Evolutionary conservation across 805 yeast species (phyloP).

Genomic region (Citeromyces matritensis): DNA sequence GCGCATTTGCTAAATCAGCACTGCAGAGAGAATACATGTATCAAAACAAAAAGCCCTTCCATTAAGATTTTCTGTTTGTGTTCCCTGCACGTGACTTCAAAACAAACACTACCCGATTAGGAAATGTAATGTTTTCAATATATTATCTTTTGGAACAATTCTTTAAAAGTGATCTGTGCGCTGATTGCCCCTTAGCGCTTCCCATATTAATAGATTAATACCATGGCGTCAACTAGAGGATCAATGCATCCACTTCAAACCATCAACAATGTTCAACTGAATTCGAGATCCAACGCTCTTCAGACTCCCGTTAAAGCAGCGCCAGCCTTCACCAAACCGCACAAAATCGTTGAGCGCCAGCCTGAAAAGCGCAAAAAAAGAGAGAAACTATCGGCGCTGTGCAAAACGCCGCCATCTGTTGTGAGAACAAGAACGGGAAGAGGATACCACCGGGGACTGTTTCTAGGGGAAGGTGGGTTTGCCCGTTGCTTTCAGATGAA

Average conservation of each 20-base stretch:
- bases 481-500: slow-evolving; percentile 97
- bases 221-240: slow-evolving; percentile 2
- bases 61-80: no score
- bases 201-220: no score
- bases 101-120: no score
- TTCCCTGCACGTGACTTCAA: no score
- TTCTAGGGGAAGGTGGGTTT: slow-evolving; percentile 96
- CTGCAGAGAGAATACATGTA: no score
- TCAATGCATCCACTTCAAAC: slow-evolving; percentile 30
- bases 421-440: slow-evolving; percentile 79
- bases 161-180: no score
- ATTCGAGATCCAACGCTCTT: slow-evolving; percentile 20
- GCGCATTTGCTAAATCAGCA: no score
- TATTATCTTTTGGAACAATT: no score
- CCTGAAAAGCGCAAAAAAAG: slow-evolving; percentile 47
- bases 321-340: slow-evolving; percentile 9
- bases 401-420: slow-evolving; percentile 93
- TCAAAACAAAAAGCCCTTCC: no score
- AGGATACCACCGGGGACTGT: slow-evolving; percentile 80
- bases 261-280: slow-evolving; percentile 34
- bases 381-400: slow-evolving; percentile 78
- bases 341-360: slow-evolving; percentile 9
- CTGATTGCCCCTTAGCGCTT: no score
- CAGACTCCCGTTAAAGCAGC: slow-evolving; percentile 4
- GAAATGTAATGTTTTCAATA: no score